These are phyloP conservation scores for Penicillium silybi DNA, from an alignment of 495 filamentous ascomycete genomes.

Conservation along the genomic window DNA sequence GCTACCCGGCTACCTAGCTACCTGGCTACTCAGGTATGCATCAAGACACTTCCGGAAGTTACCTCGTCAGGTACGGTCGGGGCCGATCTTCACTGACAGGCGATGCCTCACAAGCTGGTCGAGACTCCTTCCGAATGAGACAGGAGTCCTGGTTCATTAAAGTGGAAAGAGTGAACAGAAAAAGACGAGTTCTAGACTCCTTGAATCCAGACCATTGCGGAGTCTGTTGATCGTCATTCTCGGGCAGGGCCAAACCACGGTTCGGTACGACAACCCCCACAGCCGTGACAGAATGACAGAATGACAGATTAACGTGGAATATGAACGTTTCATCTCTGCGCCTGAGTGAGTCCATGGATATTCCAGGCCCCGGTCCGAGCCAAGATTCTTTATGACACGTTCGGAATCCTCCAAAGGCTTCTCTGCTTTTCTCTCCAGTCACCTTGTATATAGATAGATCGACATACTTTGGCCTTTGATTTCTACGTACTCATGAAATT, in stretches of 20 bases:
- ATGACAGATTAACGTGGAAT: neutral
- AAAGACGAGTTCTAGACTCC: conserved; percentile 6
- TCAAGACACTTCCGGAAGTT: neutral
- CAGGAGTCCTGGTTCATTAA: neutral
- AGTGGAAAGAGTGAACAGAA: neutral
- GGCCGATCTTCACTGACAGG: conserved; percentile 3
- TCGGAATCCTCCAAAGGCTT: neutral
- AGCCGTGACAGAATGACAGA: neutral
- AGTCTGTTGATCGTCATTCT: conserved; percentile 16
- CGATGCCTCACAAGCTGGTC: conserved; percentile 7
- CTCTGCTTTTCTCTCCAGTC: no score
- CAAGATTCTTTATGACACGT: neutral
- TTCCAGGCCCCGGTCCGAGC: neutral
- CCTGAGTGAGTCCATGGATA: neutral
- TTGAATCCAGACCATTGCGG: conserved; percentile 19
- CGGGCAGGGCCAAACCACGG: conserved; percentile 4
- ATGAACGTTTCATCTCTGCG: neutral
- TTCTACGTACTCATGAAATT: neutral
- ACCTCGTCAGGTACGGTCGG: neutral
- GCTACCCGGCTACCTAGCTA: no score
- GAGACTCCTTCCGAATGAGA: conserved; percentile 11
- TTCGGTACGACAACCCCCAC: neutral
- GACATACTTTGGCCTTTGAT: no score
- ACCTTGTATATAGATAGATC: no score
- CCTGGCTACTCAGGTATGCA: neutral